A percentile compares a stretch with the other conserved stretches of the same genome.
phyloP scores from a whole-genome alignment of 148 eudicot species.

The Arctostaphylos glauca region DNA sequence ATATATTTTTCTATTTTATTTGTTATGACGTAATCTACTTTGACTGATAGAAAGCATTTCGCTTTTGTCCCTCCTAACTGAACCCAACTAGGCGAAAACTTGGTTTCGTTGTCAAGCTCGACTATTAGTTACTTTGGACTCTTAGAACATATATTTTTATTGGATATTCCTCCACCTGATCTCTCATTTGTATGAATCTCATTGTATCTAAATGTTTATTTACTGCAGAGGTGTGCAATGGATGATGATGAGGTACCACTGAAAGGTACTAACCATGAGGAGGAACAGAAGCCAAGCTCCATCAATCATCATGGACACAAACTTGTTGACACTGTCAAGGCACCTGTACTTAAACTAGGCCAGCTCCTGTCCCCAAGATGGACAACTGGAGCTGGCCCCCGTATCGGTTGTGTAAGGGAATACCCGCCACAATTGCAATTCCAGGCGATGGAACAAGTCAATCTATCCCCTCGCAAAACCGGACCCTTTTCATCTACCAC shows the following conservation, averaged over 20 bases:
- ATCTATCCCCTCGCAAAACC: conserved; percentile 21
- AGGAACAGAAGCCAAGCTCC: neutral
- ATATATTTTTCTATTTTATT: neutral
- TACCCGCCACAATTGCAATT: conserved; percentile 23
- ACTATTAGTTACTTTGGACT: no score
- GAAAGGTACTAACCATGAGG: neutral
- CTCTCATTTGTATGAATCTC: no score
- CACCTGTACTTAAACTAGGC: neutral
- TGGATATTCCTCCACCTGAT: no score
- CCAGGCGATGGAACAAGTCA: conserved; percentile 24
- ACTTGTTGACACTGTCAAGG: neutral
- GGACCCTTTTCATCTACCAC: neutral
- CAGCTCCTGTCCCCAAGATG: conserved; percentile 14
- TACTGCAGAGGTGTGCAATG: conserved; percentile 19
- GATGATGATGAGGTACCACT: conserved; percentile 20
- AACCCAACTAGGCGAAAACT: no score
- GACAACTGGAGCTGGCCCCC: conserved; percentile 27
- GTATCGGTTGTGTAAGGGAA: conserved; percentile 29
- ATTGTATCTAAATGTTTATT: neutral
- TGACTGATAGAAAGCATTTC: no score
- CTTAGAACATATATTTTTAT: no score
- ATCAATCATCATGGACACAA: neutral
- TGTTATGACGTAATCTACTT: no score
- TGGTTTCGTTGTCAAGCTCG: neutral
- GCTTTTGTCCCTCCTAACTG: no score